phyloP scores from a whole-genome alignment of 129 eudicot species.

The Flaveria linearis region DNA sequence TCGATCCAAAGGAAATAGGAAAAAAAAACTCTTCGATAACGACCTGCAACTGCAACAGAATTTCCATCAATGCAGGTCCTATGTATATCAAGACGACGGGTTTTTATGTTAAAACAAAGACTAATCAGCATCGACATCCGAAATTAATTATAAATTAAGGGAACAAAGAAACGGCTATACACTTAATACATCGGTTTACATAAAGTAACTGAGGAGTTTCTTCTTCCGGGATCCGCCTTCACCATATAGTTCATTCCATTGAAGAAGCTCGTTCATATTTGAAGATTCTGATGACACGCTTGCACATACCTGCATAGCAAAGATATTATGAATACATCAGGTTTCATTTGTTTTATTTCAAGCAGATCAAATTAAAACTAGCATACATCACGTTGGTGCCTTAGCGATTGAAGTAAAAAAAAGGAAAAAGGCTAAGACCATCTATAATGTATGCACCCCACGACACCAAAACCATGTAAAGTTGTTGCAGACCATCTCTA shows the following conservation, averaged over 20 bases:
- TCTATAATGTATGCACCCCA: not conserved
- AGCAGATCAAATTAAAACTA: not conserved
- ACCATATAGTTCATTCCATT: slow-evolving; percentile 92
- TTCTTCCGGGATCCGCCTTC: slow-evolving; percentile 98
- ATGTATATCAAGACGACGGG: slow-evolving; percentile 31
- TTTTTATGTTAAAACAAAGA: slow-evolving; percentile 25
- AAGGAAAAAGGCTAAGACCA: not conserved
- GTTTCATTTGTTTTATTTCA: not conserved
- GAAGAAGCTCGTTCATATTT: slow-evolving; percentile 83
- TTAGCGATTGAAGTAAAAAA: not conserved
- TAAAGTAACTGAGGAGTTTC: slow-evolving; percentile 77
- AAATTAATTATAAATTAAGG: slow-evolving; percentile 23
- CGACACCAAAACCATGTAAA: not conserved
- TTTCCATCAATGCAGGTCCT: slow-evolving; percentile 46
- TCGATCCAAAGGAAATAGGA: not conserved
- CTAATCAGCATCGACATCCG: slow-evolving; percentile 31
- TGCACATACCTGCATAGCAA: slow-evolving; percentile 67
- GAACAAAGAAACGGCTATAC: slow-evolving; percentile 40
- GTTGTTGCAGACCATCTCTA: not conserved
- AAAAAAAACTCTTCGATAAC: slow-evolving; percentile 26
- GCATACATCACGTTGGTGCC: too few relatives aligned
- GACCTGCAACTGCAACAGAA: slow-evolving; percentile 40
- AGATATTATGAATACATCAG: not conserved
- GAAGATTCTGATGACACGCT: slow-evolving; percentile 91
- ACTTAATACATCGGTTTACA: slow-evolving; percentile 57